These are phyloP conservation scores for Apiotrichum domesticum DNA, from an alignment of 1,284 basidiomycete species.

Conservation along the genomic window DNA sequence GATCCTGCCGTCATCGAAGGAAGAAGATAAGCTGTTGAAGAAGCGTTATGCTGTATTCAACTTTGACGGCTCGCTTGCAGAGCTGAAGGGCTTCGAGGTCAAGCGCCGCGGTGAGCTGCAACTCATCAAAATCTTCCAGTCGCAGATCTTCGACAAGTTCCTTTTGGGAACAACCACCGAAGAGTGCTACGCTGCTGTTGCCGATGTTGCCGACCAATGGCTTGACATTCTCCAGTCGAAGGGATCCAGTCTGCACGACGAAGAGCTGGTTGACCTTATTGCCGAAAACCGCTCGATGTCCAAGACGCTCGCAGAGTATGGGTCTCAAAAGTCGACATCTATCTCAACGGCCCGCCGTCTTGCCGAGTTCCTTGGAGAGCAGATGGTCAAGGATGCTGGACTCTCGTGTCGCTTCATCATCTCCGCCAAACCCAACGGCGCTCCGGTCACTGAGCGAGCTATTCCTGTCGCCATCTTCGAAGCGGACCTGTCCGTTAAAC, in stretches of 20 bases:
- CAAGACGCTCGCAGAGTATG: constrained; percentile 94
- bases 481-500: constrained; percentile 84
- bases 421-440: constrained; percentile 84
- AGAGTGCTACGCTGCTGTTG: constrained; percentile 93
- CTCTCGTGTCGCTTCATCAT: constrained; percentile 99
- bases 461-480: constrained; percentile 99
- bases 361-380: constrained; percentile 94
- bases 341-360: constrained; percentile 93
- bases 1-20: constrained; percentile 98
- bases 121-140: constrained; percentile 99
- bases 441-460: constrained; percentile 94
- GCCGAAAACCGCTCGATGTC: constrained; percentile 99
- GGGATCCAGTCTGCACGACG: constrained; percentile 75
- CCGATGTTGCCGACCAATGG: constrained; percentile 93
- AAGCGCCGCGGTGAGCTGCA: constrained; percentile 97
- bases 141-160: constrained; percentile 97
- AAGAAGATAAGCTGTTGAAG: constrained; percentile 98
- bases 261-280: constrained; percentile 95
- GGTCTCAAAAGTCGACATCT: constrained; percentile 92
- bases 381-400: constrained; percentile 99
- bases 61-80: constrained; percentile 91
- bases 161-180: constrained; percentile 84
- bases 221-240: constrained; percentile 88
- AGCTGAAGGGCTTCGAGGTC: constrained; percentile 98
- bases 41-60: constrained; percentile 99